Conservation (phyloP, 352 stramenopile species). For the Blastocystis sp. region DNA sequence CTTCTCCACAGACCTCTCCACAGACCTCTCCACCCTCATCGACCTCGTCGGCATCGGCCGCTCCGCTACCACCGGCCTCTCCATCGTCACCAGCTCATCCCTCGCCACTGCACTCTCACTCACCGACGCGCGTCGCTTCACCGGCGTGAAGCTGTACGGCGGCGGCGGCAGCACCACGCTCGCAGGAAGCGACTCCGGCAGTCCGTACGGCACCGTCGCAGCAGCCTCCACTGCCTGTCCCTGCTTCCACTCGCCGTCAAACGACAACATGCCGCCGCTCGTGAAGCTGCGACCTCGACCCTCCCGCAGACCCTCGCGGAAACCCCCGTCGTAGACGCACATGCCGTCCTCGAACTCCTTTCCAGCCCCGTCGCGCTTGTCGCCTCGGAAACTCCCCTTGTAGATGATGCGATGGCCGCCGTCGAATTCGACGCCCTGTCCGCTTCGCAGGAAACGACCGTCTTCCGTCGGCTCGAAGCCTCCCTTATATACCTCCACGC, state of each 20-base stretch:
- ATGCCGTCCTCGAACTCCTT: slow-evolving; percentile 12
- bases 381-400: not conserved
- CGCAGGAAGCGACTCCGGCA: no score
- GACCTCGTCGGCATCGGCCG: not conserved
- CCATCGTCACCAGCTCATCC: not conserved
- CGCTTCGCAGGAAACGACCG: not conserved
- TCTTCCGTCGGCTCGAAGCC: not conserved
- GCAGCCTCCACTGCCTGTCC: not conserved
- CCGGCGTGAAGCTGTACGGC: no score
- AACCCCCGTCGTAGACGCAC: slow-evolving; percentile 19
- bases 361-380: not conserved
- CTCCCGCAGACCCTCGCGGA: not conserved
- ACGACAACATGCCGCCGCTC: not conserved
- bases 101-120: no score
- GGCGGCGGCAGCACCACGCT: no score
- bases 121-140: no score
- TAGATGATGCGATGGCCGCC: not conserved
- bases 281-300: not conserved
- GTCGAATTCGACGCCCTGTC: not conserved
- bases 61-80: not conserved
- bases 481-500: not conserved
- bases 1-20: not conserved
- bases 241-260: not conserved
- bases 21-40: not conserved
- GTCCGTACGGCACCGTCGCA: not conserved